Evolutionary conservation across 257 asterid genomes (phyloP).

Genomic region (Solanum virginianum): DNA sequence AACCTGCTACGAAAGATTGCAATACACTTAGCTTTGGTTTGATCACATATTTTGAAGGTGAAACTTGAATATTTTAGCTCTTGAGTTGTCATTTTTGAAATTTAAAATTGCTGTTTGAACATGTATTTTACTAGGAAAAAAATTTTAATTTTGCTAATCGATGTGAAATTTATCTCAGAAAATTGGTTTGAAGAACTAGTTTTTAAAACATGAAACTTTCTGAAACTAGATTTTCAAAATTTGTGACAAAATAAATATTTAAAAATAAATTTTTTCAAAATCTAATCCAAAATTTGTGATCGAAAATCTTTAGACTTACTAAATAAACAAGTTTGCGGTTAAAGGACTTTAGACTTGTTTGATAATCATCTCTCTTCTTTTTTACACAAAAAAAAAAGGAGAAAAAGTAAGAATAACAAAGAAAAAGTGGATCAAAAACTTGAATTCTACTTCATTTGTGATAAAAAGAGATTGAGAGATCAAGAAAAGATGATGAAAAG

Average conservation of each 20-base stretch:
- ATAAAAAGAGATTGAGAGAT: slow-evolving; percentile 5
- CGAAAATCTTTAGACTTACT: neutral
- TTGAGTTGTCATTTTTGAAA: neutral
- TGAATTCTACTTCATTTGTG: slow-evolving; percentile 18
- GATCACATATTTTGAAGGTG: neutral
- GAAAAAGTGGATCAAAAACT: slow-evolving; percentile 12
- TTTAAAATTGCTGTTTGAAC: neutral
- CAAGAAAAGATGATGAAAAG: slow-evolving; percentile 12
- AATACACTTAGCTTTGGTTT: neutral
- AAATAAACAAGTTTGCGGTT: slow-evolving; percentile 3
- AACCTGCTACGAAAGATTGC: neutral
- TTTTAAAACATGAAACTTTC: neutral
- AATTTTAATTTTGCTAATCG: neutral
- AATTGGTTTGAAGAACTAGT: neutral
- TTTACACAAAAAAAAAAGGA: slow-evolving; percentile 11
- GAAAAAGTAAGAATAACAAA: slow-evolving; percentile 31
- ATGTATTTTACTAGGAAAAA: too few species aligned
- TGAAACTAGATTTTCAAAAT: neutral
- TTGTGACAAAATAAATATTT: neutral
- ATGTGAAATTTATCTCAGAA: neutral
- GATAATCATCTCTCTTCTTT: slow-evolving; percentile 6
- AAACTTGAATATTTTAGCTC: neutral
- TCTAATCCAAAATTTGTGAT: neutral
- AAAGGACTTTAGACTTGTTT: slow-evolving; percentile 36
- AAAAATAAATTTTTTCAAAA: neutral